Evolutionary conservation across 1,284 basidiomycete species (phyloP).

Genomic region (Moesziomyces aphidis): DNA sequence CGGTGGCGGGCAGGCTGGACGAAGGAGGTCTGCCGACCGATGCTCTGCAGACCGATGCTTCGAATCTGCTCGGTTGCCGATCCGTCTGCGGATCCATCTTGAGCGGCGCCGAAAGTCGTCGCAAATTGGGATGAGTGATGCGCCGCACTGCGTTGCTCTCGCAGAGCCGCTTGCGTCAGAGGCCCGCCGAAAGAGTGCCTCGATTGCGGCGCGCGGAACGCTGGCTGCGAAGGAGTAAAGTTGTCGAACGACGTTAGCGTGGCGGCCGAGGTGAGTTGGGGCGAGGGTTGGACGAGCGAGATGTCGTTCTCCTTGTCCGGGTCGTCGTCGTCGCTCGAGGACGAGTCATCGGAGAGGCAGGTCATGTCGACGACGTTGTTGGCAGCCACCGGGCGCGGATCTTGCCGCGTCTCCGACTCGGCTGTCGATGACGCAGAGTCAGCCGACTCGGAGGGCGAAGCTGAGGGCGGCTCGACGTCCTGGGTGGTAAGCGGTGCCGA

Average conservation of each 20-base stretch:
- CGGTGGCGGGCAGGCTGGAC: constrained; percentile 12
- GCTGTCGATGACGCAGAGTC: not conserved
- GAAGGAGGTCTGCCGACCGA: constrained; percentile 29
- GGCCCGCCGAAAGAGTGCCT: constrained; percentile 20
- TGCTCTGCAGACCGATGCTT: constrained; percentile 10
- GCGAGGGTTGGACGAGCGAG: constrained; percentile 19
- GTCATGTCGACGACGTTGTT: constrained; percentile 20
- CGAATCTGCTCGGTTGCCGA: constrained; percentile 27
- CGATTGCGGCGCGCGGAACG: not conserved
- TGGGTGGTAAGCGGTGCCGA: constrained; percentile 7
- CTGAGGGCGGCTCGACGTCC: not conserved
- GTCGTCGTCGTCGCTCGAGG: constrained; percentile 11
- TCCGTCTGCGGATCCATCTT: not conserved
- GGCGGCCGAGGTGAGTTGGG: constrained; percentile 14
- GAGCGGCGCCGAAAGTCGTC: not conserved
- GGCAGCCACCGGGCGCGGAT: not conserved
- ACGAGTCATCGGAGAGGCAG: constrained; percentile 24
- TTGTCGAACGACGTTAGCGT: constrained; percentile 1
- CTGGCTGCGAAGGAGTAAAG: not conserved
- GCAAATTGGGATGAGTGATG: not conserved
- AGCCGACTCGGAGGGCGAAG: constrained; percentile 2
- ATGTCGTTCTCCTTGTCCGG: constrained; percentile 46
- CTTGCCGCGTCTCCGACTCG: too few relatives aligned
- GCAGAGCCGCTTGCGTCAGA: not conserved
- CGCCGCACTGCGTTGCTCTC: not conserved